These are phyloP conservation scores for Cephalotrichum gorgonifer DNA, from an alignment of 2,329 filamentous ascomycete species.

Conservation along the genomic window DNA sequence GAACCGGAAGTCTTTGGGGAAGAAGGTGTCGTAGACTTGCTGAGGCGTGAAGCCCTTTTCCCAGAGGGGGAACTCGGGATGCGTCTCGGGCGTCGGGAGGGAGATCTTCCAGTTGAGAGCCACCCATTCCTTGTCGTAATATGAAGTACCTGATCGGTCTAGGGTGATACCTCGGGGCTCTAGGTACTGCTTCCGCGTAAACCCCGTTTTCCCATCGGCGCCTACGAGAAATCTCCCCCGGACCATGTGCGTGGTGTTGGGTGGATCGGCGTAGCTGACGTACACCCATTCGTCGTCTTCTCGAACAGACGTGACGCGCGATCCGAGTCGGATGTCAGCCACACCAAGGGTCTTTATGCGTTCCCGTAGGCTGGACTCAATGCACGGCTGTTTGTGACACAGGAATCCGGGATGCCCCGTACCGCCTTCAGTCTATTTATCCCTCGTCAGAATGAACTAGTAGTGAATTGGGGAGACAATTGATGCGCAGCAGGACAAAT, in stretches of 20 bases:
- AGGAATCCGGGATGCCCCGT: conserved; percentile 15
- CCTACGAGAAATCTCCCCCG: conserved; percentile 20
- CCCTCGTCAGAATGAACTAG: not conserved
- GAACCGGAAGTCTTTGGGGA: conserved; percentile 32
- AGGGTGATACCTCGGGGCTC: conserved; percentile 27
- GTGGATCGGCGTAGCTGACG: conserved; percentile 9
- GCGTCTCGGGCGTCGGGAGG: conserved; percentile 30
- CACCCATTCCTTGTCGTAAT: conserved; percentile 30
- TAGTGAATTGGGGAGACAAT: not conserved
- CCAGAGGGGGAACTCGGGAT: conserved; percentile 38
- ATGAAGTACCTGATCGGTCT: conserved; percentile 19
- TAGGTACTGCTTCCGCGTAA: conserved; percentile 32
- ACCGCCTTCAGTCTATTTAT: conserved; percentile 13
- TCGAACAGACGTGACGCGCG: conserved; percentile 6
- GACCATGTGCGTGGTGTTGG: not conserved
- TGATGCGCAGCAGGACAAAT: not conserved
- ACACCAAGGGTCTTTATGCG: conserved; percentile 11
- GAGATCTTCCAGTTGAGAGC: conserved; percentile 33
- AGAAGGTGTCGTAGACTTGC: conserved; percentile 36
- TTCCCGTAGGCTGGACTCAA: conserved; percentile 13
- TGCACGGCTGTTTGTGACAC: conserved; percentile 15
- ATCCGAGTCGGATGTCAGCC: conserved; percentile 4
- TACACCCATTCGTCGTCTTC: conserved; percentile 17
- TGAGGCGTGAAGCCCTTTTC: conserved; percentile 30
- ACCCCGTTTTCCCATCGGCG: conserved; percentile 36